Evolutionary conservation across 257 asterid species (phyloP).

Genomic region (Plantago elongata): DNA sequence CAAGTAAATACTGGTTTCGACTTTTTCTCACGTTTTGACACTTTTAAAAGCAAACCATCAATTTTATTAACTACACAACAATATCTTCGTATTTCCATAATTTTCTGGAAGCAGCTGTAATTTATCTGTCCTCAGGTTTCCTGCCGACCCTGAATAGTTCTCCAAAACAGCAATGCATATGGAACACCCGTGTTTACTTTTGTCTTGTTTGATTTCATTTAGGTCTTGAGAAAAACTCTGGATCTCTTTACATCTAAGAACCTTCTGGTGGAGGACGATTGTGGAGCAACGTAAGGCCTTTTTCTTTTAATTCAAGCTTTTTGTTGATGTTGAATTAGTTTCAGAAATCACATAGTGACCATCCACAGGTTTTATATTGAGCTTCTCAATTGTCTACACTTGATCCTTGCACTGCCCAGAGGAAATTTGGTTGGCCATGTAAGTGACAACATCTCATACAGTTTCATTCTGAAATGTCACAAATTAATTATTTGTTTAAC

Average conservation of each 20-base stretch:
- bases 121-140: too few relatives aligned
- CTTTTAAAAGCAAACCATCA: neutral
- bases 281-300: conserved; percentile 48
- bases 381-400: conserved; percentile 77
- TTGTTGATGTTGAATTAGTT: conserved; percentile 25
- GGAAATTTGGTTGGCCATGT: conserved; percentile 79
- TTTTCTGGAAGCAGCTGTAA: too few relatives aligned
- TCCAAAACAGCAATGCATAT: neutral
- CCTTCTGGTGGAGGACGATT: conserved; percentile 47
- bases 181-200: neutral
- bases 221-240: conserved; percentile 73
- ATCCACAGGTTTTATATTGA: conserved; percentile 72
- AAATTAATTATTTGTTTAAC: neutral
- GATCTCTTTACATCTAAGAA: conserved; percentile 62
- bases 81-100: too few relatives aligned
- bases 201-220: conserved; percentile 12
- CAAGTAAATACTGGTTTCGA: neutral
- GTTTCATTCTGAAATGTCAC: conserved; percentile 4
- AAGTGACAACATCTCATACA: conserved; percentile 26
- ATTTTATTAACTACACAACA: too few relatives aligned
- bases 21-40: neutral
- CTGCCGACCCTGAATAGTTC: too few relatives aligned
- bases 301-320: conserved; percentile 16
- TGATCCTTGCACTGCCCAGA: conserved; percentile 67
- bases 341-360: conserved; percentile 24